Evolutionary conservation across 2,329 filamentous ascomycete species (phyloP), one percentile per base, ranked within the genome.

Genomic region (Stachybotrys chlorohalonatus): DNA sequence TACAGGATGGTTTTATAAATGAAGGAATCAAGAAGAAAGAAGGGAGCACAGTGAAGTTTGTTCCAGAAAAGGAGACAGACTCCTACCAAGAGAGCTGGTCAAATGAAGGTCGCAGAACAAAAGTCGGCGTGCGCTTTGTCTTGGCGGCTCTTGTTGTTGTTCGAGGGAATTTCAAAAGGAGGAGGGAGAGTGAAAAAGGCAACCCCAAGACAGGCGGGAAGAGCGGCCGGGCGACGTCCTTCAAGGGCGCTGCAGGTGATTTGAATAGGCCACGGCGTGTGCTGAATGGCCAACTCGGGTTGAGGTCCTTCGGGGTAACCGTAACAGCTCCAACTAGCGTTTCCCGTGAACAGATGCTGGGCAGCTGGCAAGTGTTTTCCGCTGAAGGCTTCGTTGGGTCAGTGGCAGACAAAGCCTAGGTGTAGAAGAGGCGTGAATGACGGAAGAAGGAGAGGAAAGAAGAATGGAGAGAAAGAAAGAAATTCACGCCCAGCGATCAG

Each of bases 401-500:
- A 5, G 13, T 13, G 36, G 36, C 36, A 42, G 36, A 13, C 36
- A 42, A 42, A 42, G 36, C 8, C 13, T 9, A 5, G 2, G 36
- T 42, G 3, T 13, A 42, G 13, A 13, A 9, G 36, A 13, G 9
- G 36, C 36, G 36, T 42, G 36, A 42, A 42, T 42, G 36, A 42
- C 8, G 36, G 36, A 53, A 53, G 49, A 59, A 59, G 51, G 15
- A 42, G 36, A 9, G n/a, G 17, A 30, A 36, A 52, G 51, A 46
- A 17, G 51, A 16, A 57, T 53, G 17, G 15, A 49, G 56, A 7
- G 46, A 52, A 50, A 48, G 49, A 52, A 46, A 54, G 24, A 47
- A 17, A 46, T 31, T 56, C 56, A 57, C 56, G 56, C 53, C 56
- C 56, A 57, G 56, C 56, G 46, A 47, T 47, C 46, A 8, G 48